Percentiles rank a stretch among this genome's conserved stretches.
Conservation (phyloP, 2,329 filamentous ascomycete species). For the Fusarium sp. region DNA sequence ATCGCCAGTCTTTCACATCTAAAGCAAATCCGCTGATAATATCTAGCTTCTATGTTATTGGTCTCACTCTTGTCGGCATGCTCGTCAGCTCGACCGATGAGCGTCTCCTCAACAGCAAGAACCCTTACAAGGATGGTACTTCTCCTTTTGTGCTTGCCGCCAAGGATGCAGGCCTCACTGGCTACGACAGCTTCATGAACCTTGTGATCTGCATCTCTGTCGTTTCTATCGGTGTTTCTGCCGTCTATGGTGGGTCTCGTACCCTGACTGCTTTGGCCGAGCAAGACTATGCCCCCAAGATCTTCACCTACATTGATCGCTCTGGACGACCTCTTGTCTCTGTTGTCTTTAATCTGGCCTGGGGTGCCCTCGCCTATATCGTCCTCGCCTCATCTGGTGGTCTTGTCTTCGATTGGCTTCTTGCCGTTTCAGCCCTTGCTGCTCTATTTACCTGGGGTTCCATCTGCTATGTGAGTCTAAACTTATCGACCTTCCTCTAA, state of each 20-base stretch:
- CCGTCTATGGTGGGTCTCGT: slow-evolving; percentile 68
- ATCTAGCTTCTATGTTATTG: slow-evolving; percentile 60
- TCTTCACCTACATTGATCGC: slow-evolving; percentile 67
- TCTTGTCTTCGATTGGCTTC: slow-evolving; percentile 73
- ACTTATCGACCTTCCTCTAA: fast-evolving
- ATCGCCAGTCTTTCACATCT: slow-evolving; percentile 3
- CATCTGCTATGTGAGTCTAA: slow-evolving; percentile 62
- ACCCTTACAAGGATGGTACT: slow-evolving; percentile 51
- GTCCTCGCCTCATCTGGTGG: slow-evolving; percentile 61
- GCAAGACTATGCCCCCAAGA: slow-evolving; percentile 67
- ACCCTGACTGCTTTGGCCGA: slow-evolving; percentile 69
- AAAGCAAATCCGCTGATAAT: slow-evolving; percentile 7
- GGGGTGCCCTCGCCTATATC: slow-evolving; percentile 63
- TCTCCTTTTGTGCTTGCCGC: slow-evolving; percentile 67
- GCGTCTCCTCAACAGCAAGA: slow-evolving; percentile 56
- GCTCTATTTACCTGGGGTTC: slow-evolving; percentile 76
- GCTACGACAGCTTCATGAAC: slow-evolving; percentile 67
- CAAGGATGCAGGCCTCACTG: slow-evolving; percentile 61
- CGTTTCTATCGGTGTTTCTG: slow-evolving; percentile 67
- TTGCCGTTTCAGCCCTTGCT: slow-evolving; percentile 72
- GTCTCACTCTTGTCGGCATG: slow-evolving; percentile 63
- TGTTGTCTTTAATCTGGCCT: slow-evolving; percentile 61
- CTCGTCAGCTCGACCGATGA: slow-evolving; percentile 59
- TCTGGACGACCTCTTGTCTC: slow-evolving; percentile 65
- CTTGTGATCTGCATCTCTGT: slow-evolving; percentile 67